Base-by-base conservation (phyloP, 2,329 filamentous ascomycete species). In the Aspergillus ruber region DNA sequence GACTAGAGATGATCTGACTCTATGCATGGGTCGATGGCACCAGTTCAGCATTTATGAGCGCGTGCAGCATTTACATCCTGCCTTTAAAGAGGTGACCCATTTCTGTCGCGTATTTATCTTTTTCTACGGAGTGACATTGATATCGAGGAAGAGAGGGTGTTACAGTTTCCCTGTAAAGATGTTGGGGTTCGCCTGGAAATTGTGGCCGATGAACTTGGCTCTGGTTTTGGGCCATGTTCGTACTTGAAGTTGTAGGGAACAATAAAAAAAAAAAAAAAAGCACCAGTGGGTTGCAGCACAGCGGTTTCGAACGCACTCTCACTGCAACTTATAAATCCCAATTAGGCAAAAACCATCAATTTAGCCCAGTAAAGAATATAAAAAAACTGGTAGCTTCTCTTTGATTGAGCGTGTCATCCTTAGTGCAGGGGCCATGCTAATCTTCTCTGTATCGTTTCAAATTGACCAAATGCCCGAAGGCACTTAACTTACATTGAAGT, bases 401-500 rank as follows among this genome's bases (percentile, higher is more conserved):
- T 85, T 85, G 82, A 81, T 83, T 81, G 77, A 85, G 83, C 83
- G 84, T 90, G 86, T 90, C 87, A 91, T 90, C 87, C 87, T 91
- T 91, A 90, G 87, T 82, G 80, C 79, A 82, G 79, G 80, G 84
- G 83, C 83, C 83, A 86, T 86, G 84, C 84, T 86, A 86, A 84
- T 84, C 80, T 84, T 84, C 81, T 84, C 80, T 84, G 78, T 82
- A 81, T 81, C 76, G 77, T 79, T 80, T 79, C 77, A 80, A 81
- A 77, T 78, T 81, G 77, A 81, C 78, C 76, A 80, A 77, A 78
- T 79, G 72, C 68, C 71, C 69, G 64, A 70, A 73, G 68, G 70
- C 67, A 62, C 39, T 43, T 23, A 32, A 0, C 0, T 0, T 0
- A 6, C 38, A 17, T 59, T 52, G 45, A 44, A 54, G 33, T 56